Evolutionary conservation across 2,329 filamentous ascomycete species (phyloP), one percentile per base, ranked within the genome.

Genomic region (Cyphellophora attinorum): DNA sequence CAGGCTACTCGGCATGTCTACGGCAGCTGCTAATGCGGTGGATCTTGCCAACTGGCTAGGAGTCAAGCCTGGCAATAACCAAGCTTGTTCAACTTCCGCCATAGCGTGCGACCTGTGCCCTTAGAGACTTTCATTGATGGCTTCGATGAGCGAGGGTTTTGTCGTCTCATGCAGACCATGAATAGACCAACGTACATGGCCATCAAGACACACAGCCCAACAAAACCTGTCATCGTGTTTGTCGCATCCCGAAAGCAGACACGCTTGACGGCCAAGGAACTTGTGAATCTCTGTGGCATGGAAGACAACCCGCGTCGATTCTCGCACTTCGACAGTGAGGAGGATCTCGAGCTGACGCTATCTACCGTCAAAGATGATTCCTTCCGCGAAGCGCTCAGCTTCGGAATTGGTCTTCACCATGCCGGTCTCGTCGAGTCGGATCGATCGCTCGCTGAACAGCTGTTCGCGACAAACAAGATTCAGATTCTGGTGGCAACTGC

Each of bases 151-250:
- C 76, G 89, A 40, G 91, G 91, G 0, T 98, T 98, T 64, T 96
- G 89, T 51, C 86, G 91, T 1, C 62, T 98, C 46, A 98, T 98
- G 91, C 89, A 96, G 60, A 93, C 86, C 0, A 98, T 98, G 91
- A 98, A 98, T 53, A 74, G 91, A 5, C 91, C 91, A 2, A 95
- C 91, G 0, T 98, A 96, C 60, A 65, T 96, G 19, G 91, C 91
- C 0, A 91, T 98, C 58, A 95, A 98, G 59, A 85, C 80, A 8
- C 93, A 98, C 59, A 95, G 88, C 27, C 91, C 93, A 1, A 80
- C 86, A 34, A 96, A 98, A 59, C 91, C 91, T 0, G 91, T 96
- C 6, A 98, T 98, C 56, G 91, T 98, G 1, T 98, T 98, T 51
- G 91, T 98, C 5, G 86, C 91, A 3, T 98, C 91, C 12, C 80